phyloP scores from a whole-genome alignment of 2,329 filamentous ascomycete species.

The Pyricularia grisea region DNA sequence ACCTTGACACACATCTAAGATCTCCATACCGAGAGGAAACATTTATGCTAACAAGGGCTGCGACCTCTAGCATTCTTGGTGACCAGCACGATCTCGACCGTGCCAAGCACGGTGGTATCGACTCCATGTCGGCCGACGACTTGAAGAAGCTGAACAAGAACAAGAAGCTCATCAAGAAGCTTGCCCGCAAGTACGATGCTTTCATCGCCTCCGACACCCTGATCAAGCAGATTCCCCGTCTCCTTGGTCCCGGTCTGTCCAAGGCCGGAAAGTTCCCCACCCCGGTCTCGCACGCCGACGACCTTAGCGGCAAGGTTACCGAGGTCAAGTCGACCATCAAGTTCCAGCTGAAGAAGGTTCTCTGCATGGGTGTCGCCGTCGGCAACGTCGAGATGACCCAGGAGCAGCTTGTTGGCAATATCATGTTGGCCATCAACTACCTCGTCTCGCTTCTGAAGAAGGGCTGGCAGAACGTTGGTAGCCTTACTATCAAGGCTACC shows the following conservation, averaged over 20 bases:
- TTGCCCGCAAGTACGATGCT: conserved; percentile 99
- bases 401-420: conserved; percentile 83
- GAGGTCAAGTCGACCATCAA: conserved; percentile 99
- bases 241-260: conserved; percentile 95
- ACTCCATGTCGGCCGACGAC: conserved; percentile 97
- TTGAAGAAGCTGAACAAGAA: conserved; percentile 99
- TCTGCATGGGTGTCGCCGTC: conserved; percentile 68
- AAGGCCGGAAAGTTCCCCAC: conserved; percentile 99
- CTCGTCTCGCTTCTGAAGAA: conserved; percentile 99
- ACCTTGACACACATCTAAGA: background rate
- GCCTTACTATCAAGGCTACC: conserved; percentile 98
- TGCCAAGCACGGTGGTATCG: conserved; percentile 97
- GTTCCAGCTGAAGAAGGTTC: conserved; percentile 99
- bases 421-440: conserved; percentile 99
- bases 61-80: conserved; percentile 47
- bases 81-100: conserved; percentile 97
- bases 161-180: conserved; percentile 99
- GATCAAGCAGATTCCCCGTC: conserved; percentile 99
- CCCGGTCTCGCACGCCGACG: conserved; percentile 92
- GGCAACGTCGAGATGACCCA: conserved; percentile 6
- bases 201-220: conserved; percentile 95
- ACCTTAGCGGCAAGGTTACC: conserved; percentile 89
- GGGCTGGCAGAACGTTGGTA: conserved; percentile 99
- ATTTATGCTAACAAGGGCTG: background rate
- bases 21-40: background rate